Conservation (phyloP, 345 rosid genomes). For the Cardamine chenopodiifolia region DNA sequence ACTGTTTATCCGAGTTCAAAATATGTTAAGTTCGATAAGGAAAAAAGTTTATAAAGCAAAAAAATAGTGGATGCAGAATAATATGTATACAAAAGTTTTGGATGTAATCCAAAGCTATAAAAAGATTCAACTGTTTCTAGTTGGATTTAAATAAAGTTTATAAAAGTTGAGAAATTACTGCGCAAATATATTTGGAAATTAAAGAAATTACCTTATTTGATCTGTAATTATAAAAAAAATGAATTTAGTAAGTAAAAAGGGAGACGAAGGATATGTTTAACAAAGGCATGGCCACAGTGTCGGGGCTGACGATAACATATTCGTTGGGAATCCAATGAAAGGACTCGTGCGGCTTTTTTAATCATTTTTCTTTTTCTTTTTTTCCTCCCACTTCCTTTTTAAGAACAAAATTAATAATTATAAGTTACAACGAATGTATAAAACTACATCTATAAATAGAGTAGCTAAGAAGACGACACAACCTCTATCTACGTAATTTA, state of each 20-base stretch:
- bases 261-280: neutral
- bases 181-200: neutral
- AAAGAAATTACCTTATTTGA: neutral
- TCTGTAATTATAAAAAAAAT: neutral
- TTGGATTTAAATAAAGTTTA: conserved; percentile 11
- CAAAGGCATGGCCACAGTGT: conserved; percentile 13
- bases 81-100: conserved; percentile 21
- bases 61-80: conserved; percentile 13
- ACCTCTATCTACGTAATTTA: neutral
- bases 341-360: conserved; percentile 44
- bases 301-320: conserved; percentile 27
- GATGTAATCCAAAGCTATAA: conserved; percentile 20
- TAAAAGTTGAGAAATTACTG: neutral
- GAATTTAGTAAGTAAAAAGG: neutral
- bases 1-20: conserved; percentile 4
- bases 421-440: conserved; percentile 10
- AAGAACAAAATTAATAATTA: conserved; percentile 13
- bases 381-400: neutral
- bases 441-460: neutral
- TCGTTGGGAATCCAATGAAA: conserved; percentile 45
- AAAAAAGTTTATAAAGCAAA: neutral
- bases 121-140: conserved; percentile 20
- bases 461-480: conserved; percentile 34
- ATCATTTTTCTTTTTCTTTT: conserved; percentile 19
- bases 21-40: neutral